These are phyloP conservation scores for Plasmodium vinckei DNA, from an alignment of 169 alveolate genomes.

Conservation along the genomic window DNA sequence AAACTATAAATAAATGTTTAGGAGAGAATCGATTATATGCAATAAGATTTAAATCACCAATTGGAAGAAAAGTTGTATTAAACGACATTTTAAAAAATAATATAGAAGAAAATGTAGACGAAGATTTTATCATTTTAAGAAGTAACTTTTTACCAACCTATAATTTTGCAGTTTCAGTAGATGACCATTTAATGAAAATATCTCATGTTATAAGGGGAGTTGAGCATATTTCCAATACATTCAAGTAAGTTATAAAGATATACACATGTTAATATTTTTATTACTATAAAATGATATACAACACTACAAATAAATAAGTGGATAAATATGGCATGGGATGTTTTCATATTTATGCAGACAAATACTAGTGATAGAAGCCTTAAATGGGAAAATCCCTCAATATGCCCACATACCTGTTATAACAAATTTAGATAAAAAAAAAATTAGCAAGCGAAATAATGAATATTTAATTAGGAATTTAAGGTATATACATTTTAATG, in stretches of 20 bases:
- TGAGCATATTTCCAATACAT: constrained; percentile 86
- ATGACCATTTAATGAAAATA: constrained; percentile 85
- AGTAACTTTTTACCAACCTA: constrained; percentile 86
- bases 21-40: constrained; percentile 25
- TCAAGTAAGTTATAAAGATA: constrained; percentile 66
- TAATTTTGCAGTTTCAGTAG: constrained; percentile 88
- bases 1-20: constrained; percentile 9
- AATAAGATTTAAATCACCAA: constrained; percentile 57
- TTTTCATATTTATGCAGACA: constrained; percentile 26
- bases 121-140: constrained; percentile 84
- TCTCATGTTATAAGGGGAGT: constrained; percentile 88
- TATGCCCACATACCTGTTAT: constrained; percentile 77
- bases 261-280: neutral
- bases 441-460: constrained; percentile 78
- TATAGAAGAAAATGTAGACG: constrained; percentile 67
- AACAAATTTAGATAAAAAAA: constrained; percentile 68
- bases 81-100: constrained; percentile 49
- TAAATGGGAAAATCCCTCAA: constrained; percentile 72
- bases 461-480: constrained; percentile 53
- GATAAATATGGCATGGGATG: too few relatives aligned
- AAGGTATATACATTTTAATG: constrained; percentile 16
- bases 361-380: constrained; percentile 73
- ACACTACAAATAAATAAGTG: too few relatives aligned
- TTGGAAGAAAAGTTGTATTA: constrained; percentile 36
- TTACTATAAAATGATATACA: neutral